A percentile compares a stretch with the other conserved stretches of the same genome.
phyloP scores from a whole-genome alignment of 176 grass and related monocot genomes.

The Ampelocalamus luodianensis region DNA sequence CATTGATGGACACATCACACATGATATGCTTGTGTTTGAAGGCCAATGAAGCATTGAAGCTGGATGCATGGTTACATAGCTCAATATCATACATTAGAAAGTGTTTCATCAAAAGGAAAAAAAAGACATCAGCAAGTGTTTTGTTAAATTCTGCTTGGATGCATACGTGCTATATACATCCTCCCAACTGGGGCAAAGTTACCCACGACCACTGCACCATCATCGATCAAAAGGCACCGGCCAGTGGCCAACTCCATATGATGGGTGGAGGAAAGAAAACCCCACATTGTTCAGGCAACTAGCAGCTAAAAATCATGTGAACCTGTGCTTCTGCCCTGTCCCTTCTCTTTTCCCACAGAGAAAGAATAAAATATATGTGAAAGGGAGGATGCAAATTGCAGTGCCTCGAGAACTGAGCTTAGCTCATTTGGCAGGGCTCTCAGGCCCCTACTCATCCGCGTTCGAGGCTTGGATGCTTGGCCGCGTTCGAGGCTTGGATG shows the following conservation, averaged over 20 bases:
- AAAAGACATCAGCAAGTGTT: background rate
- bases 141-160: background rate
- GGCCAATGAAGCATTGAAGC: background rate
- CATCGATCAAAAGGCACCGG: slow-evolving; percentile 8
- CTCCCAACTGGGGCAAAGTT: slow-evolving; percentile 34
- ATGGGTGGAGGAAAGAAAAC: slow-evolving; percentile 21
- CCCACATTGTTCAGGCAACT: slow-evolving; percentile 30
- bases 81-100: background rate
- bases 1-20: slow-evolving; percentile 3
- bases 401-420: no score
- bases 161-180: slow-evolving; percentile 28
- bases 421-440: no score
- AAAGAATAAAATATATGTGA: background rate
- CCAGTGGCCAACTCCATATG: slow-evolving; percentile 27
- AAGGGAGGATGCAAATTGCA: no score
- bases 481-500: no score
- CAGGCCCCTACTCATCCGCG: no score
- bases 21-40: slow-evolving; percentile 38
- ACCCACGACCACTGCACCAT: background rate
- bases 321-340: slow-evolving; percentile 10
- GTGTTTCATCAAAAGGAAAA: background rate
- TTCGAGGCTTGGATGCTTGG: no score
- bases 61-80: background rate
- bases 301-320: slow-evolving; percentile 44
- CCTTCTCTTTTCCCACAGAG: background rate